phyloP scores from a whole-genome alignment of 148 eudicot species.

The Spergularia marina region DNA sequence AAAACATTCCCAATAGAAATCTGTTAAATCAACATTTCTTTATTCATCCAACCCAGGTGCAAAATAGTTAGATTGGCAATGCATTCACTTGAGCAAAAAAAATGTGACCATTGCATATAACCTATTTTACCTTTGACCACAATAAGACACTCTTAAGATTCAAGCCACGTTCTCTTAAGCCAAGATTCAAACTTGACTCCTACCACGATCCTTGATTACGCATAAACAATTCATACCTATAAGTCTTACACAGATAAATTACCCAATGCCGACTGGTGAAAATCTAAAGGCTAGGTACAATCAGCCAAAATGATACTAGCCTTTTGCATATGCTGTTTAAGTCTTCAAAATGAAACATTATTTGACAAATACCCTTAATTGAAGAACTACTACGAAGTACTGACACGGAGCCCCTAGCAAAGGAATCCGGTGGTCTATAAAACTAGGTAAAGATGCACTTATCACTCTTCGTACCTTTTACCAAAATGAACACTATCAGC shows the following conservation, averaged over 20 bases:
- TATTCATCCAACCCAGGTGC: not conserved
- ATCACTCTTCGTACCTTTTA: not conserved
- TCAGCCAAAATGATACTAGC: not conserved
- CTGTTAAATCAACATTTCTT: not conserved
- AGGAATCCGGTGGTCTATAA: not conserved
- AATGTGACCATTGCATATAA: not conserved
- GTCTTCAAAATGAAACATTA: not conserved
- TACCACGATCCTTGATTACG: not conserved
- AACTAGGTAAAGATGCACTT: not conserved
- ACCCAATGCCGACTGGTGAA: not conserved
- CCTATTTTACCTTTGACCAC: not conserved
- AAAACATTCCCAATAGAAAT: constrained; percentile 1
- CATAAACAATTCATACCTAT: not conserved
- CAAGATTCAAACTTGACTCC: not conserved
- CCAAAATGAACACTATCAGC: not conserved
- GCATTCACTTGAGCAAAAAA: not conserved
- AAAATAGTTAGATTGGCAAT: not conserved
- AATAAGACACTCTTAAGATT: not conserved
- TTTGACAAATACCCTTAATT: not conserved
- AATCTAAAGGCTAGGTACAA: too few relatives aligned
- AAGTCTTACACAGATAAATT: not conserved
- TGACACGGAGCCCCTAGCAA: not conserved
- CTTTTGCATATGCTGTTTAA: not conserved
- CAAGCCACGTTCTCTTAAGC: not conserved
- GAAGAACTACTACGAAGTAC: not conserved